Evolutionary conservation across 179 eudicot genomes (phyloP).

Genomic region (Spergularia azorica): DNA sequence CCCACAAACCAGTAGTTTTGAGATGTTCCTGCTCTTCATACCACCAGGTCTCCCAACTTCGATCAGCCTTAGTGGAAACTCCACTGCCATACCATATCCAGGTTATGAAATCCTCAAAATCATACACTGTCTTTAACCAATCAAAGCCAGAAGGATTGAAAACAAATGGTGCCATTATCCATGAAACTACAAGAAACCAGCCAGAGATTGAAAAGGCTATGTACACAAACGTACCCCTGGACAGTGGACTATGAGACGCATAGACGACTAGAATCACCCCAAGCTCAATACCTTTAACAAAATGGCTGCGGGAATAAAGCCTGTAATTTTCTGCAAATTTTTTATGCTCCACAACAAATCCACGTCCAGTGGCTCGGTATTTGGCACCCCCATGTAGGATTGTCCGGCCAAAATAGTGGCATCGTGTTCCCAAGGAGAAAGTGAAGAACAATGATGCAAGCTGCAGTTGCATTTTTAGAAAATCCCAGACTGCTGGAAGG

Average conservation of each 20-base stretch:
- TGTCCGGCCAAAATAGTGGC: slow-evolving; percentile 89
- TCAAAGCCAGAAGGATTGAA: slow-evolving; percentile 97
- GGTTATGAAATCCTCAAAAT: slow-evolving; percentile 71
- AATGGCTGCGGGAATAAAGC: slow-evolving; percentile 90
- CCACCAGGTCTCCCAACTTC: slow-evolving; percentile 99
- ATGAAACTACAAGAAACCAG: slow-evolving; percentile 90
- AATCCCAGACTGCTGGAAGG: slow-evolving; percentile 87
- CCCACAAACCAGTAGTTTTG: slow-evolving; percentile 93
- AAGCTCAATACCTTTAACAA: slow-evolving; percentile 92
- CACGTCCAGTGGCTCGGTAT: slow-evolving; percentile 95
- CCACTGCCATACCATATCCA: slow-evolving; percentile 91
- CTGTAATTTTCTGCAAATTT: slow-evolving; percentile 86
- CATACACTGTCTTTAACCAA: slow-evolving; percentile 94
- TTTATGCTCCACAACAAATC: slow-evolving; percentile 90
- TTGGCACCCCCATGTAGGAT: slow-evolving; percentile 97
- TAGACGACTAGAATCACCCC: slow-evolving; percentile 79
- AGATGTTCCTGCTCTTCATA: slow-evolving; percentile 96
- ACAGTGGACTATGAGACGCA: slow-evolving; percentile 70
- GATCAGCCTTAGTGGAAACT: slow-evolving; percentile 76
- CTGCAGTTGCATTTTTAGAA: slow-evolving; percentile 85
- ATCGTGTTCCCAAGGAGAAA: slow-evolving; percentile 85
- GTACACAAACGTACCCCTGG: slow-evolving; percentile 68
- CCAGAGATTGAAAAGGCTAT: slow-evolving; percentile 70
- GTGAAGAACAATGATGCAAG: slow-evolving; percentile 81
- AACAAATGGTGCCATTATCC: slow-evolving; percentile 92